These are phyloP conservation scores for Diaporthe ampelina DNA, from an alignment of 2,329 filamentous ascomycete genomes.

Conservation along the genomic window DNA sequence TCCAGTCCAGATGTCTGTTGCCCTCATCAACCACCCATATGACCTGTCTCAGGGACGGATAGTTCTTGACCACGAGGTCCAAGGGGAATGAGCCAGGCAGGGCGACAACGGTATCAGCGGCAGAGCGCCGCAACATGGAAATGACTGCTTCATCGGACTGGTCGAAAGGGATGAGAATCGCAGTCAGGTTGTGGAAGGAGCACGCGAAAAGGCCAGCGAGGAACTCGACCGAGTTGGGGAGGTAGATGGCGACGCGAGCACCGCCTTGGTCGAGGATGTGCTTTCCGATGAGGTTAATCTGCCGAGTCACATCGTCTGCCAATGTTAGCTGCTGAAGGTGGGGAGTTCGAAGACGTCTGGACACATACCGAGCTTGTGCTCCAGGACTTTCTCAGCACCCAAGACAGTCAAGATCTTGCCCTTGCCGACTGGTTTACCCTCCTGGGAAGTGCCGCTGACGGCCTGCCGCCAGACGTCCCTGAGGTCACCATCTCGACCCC, in stretches of 20 bases:
- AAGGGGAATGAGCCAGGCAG: slow-evolving; percentile 90
- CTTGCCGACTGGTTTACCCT: slow-evolving; percentile 72
- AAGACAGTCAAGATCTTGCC: slow-evolving; percentile 84
- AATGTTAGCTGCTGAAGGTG: slow-evolving; percentile 32
- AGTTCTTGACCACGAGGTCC: slow-evolving; percentile 77
- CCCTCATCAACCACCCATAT: slow-evolving; percentile 95
- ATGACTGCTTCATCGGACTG: slow-evolving; percentile 77
- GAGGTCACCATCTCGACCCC: slow-evolving; percentile 88
- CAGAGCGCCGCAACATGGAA: slow-evolving; percentile 78
- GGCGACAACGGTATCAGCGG: slow-evolving; percentile 86
- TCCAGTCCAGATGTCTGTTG: slow-evolving; percentile 95
- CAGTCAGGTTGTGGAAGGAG: slow-evolving; percentile 88
- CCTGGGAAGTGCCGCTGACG: slow-evolving; percentile 73
- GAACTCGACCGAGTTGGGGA: slow-evolving; percentile 94
- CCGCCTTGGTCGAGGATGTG: slow-evolving; percentile 79
- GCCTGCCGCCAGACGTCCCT: slow-evolving; percentile 90
- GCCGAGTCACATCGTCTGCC: slow-evolving; percentile 79
- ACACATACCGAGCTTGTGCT: slow-evolving; percentile 74
- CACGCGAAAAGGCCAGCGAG: slow-evolving; percentile 87
- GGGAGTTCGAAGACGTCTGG: not conserved
- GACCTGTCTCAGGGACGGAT: slow-evolving; percentile 80
- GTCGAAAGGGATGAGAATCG: slow-evolving; percentile 88
- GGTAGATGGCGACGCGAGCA: slow-evolving; percentile 86
- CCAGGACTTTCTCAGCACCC: slow-evolving; percentile 80
- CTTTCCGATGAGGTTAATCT: slow-evolving; percentile 89